Conservation (phyloP, 805 yeast species). For the Cyberlindnera veronae region DNA sequence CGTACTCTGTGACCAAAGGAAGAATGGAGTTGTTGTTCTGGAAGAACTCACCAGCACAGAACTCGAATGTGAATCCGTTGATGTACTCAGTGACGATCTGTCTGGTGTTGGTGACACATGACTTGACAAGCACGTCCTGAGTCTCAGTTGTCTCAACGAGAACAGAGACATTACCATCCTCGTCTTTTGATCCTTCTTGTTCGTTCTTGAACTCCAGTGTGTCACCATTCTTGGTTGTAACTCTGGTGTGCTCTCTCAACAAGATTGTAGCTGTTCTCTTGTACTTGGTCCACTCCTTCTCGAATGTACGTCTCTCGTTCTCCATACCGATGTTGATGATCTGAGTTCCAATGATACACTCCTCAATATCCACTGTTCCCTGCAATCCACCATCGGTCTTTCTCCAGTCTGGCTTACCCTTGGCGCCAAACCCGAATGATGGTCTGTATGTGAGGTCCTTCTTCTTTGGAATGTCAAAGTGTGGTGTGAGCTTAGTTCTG, state of each 20-base stretch:
- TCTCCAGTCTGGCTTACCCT: constrained; percentile 76
- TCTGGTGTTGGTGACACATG: constrained; percentile 76
- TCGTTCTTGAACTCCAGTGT: constrained; percentile 32
- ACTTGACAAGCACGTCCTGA: constrained; percentile 43
- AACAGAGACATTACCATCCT: constrained; percentile 34
- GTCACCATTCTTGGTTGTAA: constrained; percentile 22
- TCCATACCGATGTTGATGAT: constrained; percentile 71
- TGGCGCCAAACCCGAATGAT: constrained; percentile 83
- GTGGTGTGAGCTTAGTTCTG: constrained; percentile 94
- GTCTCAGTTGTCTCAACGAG: constrained; percentile 25
- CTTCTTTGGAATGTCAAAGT: constrained; percentile 74
- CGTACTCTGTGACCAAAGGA: constrained; percentile 80
- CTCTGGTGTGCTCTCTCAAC: constrained; percentile 71
- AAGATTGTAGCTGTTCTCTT: constrained; percentile 85
- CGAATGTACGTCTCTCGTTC: constrained; percentile 60
- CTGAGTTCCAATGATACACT: constrained; percentile 83
- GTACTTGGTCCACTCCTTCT: constrained; percentile 40
- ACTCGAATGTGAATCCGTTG: constrained; percentile 74
- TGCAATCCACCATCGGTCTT: constrained; percentile 51
- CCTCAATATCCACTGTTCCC: constrained; percentile 84
- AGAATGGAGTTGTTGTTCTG: constrained; percentile 92
- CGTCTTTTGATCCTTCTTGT: constrained; percentile 45
- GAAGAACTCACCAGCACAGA: constrained; percentile 93
- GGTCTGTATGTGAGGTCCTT: constrained; percentile 48
- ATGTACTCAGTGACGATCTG: constrained; percentile 76